Evolutionary conservation across 2,329 filamentous ascomycete species (phyloP).

Genomic region (Nigrospora osmanthi): DNA sequence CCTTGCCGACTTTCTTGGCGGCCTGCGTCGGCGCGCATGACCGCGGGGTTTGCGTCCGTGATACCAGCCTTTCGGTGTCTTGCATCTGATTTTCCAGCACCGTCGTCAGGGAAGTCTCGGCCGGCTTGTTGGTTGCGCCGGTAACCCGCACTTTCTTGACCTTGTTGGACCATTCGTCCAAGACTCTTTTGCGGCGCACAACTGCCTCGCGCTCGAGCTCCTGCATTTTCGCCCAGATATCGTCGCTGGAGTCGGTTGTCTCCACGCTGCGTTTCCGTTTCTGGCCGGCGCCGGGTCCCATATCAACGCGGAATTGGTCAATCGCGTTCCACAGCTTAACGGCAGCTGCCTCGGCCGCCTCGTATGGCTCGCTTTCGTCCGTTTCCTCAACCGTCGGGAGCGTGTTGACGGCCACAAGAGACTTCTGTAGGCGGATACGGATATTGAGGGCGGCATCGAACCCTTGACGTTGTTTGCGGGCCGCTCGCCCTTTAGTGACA

Average conservation of each 20-base stretch:
- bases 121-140: conserved; percentile 36
- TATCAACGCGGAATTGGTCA: conserved; percentile 57
- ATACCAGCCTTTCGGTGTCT: conserved; percentile 58
- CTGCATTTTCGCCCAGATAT: conserved; percentile 67
- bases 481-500: conserved; percentile 75
- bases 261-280: conserved; percentile 39
- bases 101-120: conserved; percentile 56
- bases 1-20: conserved; percentile 47
- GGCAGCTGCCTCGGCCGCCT: conserved; percentile 77
- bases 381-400: conserved; percentile 42
- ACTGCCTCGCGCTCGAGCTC: conserved; percentile 52
- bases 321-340: conserved; percentile 79
- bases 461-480: conserved; percentile 75
- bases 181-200: conserved; percentile 57
- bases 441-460: conserved; percentile 88
- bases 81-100: conserved; percentile 62
- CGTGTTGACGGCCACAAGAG: conserved; percentile 74
- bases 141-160: conserved; percentile 49
- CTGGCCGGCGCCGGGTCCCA: conserved; percentile 39
- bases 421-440: conserved; percentile 89
- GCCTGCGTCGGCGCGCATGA: conserved; percentile 70
- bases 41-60: conserved; percentile 61
- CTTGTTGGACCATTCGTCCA: conserved; percentile 89
- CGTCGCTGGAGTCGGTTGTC: conserved; percentile 47
- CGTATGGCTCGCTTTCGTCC: conserved; percentile 47